Evolutionary conservation across 176 grass and related monocot species (phyloP).

Genomic region (Paspalum notatum): DNA sequence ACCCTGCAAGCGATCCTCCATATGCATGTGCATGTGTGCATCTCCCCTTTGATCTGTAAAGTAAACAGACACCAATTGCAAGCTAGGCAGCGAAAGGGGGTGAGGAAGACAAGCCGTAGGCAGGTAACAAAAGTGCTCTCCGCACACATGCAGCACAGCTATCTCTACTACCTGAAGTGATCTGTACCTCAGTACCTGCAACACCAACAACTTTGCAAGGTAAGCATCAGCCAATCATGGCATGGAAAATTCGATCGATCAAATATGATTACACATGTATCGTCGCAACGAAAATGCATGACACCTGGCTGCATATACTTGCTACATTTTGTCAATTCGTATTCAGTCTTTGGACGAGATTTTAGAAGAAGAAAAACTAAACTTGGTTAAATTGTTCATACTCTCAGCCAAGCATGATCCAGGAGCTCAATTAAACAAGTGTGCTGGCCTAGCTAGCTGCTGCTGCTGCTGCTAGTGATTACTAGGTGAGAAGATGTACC

Average conservation of each 20-base stretch:
- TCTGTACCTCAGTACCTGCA: not conserved
- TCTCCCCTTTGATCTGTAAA: not conserved
- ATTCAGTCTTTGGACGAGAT: not conserved
- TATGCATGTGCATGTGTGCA: conserved; percentile 5
- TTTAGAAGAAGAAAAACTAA: not conserved
- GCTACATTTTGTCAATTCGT: not conserved
- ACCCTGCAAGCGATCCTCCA: conserved; percentile 8
- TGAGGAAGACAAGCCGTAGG: too few relatives aligned
- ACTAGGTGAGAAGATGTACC: too few relatives aligned
- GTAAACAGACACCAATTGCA: not conserved
- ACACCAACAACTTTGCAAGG: not conserved
- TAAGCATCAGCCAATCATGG: conserved; percentile 11
- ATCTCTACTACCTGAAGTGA: not conserved
- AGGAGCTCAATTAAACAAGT: not conserved
- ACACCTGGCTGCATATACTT: not conserved
- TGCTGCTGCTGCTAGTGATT: not conserved
- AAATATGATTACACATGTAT: not conserved
- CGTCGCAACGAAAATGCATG: not conserved
- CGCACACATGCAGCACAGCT: not conserved
- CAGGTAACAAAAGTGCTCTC: not conserved
- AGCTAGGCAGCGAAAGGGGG: not conserved
- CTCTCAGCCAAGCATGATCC: not conserved
- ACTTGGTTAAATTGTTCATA: not conserved
- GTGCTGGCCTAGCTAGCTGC: not conserved
- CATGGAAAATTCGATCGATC: not conserved